A percentile compares a stretch with the other conserved stretches of the same genome.
Conservation (phyloP, 768 basidiomycete species). For the Tricholoma bakamatsutake region DNA sequence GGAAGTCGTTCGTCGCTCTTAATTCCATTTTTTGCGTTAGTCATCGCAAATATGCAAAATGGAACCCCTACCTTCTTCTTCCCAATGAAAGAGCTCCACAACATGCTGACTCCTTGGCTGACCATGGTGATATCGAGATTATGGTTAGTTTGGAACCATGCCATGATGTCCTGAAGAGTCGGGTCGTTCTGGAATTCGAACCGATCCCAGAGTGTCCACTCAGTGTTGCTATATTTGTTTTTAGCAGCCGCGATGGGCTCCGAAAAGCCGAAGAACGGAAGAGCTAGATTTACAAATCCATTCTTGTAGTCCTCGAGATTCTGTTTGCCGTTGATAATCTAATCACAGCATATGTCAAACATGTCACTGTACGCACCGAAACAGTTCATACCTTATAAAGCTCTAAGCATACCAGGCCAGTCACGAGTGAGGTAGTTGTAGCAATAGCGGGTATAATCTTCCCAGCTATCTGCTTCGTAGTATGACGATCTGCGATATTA, state of each 20-base stretch:
- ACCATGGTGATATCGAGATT: constrained; percentile 92
- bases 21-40: background rate
- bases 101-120: constrained; percentile 95
- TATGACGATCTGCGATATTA: constrained; percentile 77
- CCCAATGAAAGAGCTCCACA: constrained; percentile 92
- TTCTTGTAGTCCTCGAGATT: constrained; percentile 97
- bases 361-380: background rate
- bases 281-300: constrained; percentile 93
- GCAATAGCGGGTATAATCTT: constrained; percentile 99
- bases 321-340: constrained; percentile 95
- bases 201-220: constrained; percentile 99
- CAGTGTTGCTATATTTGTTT: constrained; percentile 78
- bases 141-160: constrained; percentile 81
- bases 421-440: constrained; percentile 94
- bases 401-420: constrained; percentile 94
- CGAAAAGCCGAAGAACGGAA: constrained; percentile 99
- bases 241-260: constrained; percentile 91
- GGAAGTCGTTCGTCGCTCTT: constrained; percentile 83
- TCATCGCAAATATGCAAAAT: background rate
- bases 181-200: constrained; percentile 91
- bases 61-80: constrained; percentile 76
- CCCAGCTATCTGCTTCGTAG: constrained; percentile 96
- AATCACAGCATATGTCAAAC: background rate
- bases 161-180: constrained; percentile 76
- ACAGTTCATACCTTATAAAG: constrained; percentile 75